Conservation (phyloP, 805 yeast species). For the Candida montana region DNA sequence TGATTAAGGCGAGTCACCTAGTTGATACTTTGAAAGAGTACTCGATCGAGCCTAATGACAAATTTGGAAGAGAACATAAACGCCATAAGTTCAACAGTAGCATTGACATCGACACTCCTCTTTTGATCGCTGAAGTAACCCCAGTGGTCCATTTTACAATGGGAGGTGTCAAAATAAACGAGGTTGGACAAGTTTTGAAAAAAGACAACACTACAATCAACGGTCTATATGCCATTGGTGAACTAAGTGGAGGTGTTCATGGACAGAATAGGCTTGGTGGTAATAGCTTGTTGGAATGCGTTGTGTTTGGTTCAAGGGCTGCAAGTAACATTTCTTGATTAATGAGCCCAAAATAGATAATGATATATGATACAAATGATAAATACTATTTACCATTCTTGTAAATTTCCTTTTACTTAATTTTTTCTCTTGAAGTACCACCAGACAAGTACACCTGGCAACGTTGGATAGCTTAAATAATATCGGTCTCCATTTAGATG, state of each 20-base stretch:
- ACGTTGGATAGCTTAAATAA: no score
- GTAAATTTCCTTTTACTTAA: no score
- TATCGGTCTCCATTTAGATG: no score
- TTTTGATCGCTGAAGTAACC: slow-evolving; percentile 48
- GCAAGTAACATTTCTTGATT: slow-evolving; percentile 29
- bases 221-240: slow-evolving; percentile 61
- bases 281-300: slow-evolving; percentile 23
- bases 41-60: slow-evolving; percentile 23
- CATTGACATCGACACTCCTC: slow-evolving; percentile 22
- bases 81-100: slow-evolving; percentile 27
- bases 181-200: slow-evolving; percentile 37
- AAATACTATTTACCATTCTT: no score
- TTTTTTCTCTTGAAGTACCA: no score
- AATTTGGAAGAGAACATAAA: slow-evolving; percentile 31
- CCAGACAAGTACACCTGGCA: no score
- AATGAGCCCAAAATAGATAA: no score
- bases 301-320: slow-evolving; percentile 50
- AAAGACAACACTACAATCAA: slow-evolving; percentile 27
- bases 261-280: slow-evolving; percentile 51
- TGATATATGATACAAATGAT: no score
- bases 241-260: slow-evolving; percentile 64
- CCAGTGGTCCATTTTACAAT: slow-evolving; percentile 64
- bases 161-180: slow-evolving; percentile 60
- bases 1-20: slow-evolving; percentile 17
- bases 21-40: slow-evolving; percentile 18